Percentiles rank a stretch among this genome's conserved stretches.
Evolutionary conservation across 352 stramenopile genomes (phyloP).

Genomic region (Globisporangium ultimum): DNA sequence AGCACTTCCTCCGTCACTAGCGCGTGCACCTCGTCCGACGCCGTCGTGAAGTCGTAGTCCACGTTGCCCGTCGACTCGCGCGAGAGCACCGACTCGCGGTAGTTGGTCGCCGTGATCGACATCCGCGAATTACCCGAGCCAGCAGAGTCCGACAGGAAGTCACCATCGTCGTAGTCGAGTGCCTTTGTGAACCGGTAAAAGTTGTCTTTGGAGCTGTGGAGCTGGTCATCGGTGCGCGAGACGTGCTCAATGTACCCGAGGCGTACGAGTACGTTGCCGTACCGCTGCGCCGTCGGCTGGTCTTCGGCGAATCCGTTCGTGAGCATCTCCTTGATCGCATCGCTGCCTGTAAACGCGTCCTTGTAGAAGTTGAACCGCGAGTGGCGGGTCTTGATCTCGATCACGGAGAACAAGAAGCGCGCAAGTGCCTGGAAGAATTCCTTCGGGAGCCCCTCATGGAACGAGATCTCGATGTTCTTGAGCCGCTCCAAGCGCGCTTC

Average conservation of each 20-base stretch:
- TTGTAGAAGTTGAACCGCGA: constrained; percentile 88
- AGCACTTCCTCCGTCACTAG: constrained; percentile 81
- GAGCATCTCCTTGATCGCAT: constrained; percentile 74
- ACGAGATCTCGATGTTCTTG: constrained; percentile 72
- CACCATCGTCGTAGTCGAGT: constrained; percentile 42
- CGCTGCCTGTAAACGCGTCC: constrained; percentile 75
- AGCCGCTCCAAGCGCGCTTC: constrained; percentile 67
- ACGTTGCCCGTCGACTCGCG: constrained; percentile 49
- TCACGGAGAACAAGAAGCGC: constrained; percentile 66
- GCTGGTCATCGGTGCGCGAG: constrained; percentile 65
- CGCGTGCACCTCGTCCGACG: constrained; percentile 76
- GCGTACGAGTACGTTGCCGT: constrained; percentile 76
- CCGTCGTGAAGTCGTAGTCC: constrained; percentile 73
- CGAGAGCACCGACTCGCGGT: constrained; percentile 71
- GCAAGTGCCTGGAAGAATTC: constrained; percentile 76
- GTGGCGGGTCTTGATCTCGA: constrained; percentile 82
- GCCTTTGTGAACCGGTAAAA: constrained; percentile 82
- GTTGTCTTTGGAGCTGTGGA: constrained; percentile 83
- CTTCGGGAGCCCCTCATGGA: constrained; percentile 72
- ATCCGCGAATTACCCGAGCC: constrained; percentile 25
- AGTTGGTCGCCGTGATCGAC: constrained; percentile 66
- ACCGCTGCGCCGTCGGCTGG: constrained; percentile 56
- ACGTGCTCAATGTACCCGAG: constrained; percentile 85
- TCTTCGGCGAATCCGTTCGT: constrained; percentile 77
- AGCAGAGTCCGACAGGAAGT: constrained; percentile 27